Evolutionary conservation across 2,329 filamentous ascomycete genomes (phyloP), one percentile per base, ranked within the genome.

Genomic region (Arthrobotrys pseudoclavata): DNA sequence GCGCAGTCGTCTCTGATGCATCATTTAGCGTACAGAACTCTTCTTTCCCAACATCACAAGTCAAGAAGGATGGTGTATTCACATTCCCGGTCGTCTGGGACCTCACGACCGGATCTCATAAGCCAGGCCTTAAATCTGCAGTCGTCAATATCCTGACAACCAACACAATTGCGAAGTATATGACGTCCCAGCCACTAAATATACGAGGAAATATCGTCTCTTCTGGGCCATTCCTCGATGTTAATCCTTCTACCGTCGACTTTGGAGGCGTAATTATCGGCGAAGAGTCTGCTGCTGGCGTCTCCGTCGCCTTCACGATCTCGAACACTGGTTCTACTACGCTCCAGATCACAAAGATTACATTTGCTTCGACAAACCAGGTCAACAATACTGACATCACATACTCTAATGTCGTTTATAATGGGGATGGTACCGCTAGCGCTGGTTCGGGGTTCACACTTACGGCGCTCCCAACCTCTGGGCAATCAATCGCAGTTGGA

Each of bases 31-130:
- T 84, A 71, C 79, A 80, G 37, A 84, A 84, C 67, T 82, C 83
- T 10, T 83, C 83, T 4, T 80, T 86, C 4, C 85, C 85, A 2
- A 80, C 82, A 52, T 83, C 84, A 2, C 69, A 82, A 10, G 48
- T 86, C 6, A 79, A 81, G 1, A 80, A 82, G 55, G 85, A 84
- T 0, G 80, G 82, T 0, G 82, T 79, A 4, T 85, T 86, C 76
- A 83, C 81, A 6, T 85, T 86, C 76, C 82, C 84, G 4, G 83
- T 85, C n/a, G 82, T 81, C 7, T 85, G 84, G 83, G 82, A 84
- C 57, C 81, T 85, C 34, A 82, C 82, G 15, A 34, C n/a, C 9
- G 79, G 80, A 4, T 80, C 81, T 20, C 74, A 83, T 20, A 70
- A 81, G 6, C 84, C 84, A 7, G 85, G 85, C 4, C 80, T 83